Evolutionary conservation across 2,329 filamentous ascomycete genomes (phyloP).

Genomic region (Polychaeton citri): DNA sequence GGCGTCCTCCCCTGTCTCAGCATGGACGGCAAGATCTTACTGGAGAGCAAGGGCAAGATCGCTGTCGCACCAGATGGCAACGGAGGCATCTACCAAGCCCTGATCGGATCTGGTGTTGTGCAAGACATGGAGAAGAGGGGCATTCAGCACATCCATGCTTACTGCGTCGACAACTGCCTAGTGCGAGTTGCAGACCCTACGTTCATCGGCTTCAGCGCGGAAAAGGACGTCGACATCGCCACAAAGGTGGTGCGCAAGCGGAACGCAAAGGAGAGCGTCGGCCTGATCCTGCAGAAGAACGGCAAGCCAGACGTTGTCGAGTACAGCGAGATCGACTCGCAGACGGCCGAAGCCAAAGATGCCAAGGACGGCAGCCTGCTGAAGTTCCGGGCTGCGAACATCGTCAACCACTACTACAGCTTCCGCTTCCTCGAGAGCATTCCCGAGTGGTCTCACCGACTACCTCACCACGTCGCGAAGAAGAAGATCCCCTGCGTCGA

Average conservation of each 20-base stretch:
- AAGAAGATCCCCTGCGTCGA: slow-evolving; percentile 96
- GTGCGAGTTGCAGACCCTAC: slow-evolving; percentile 94
- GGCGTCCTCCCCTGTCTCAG: slow-evolving; percentile 93
- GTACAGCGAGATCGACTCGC: slow-evolving; percentile 90
- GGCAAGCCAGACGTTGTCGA: slow-evolving; percentile 95
- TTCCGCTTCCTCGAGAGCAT: slow-evolving; percentile 85
- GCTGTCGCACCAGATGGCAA: slow-evolving; percentile 96
- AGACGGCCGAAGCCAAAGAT: slow-evolving; percentile 81
- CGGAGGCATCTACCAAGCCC: slow-evolving; percentile 87
- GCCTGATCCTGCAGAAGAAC: slow-evolving; percentile 87
- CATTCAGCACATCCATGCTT: slow-evolving; percentile 89
- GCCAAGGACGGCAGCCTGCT: slow-evolving; percentile 66
- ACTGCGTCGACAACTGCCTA: slow-evolving; percentile 99
- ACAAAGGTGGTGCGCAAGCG: slow-evolving; percentile 99
- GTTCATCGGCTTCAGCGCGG: slow-evolving; percentile 86
- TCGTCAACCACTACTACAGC: slow-evolving; percentile 99
- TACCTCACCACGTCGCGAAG: slow-evolving; percentile 89
- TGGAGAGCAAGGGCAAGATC: slow-evolving; percentile 80
- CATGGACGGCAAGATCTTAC: slow-evolving; percentile 91
- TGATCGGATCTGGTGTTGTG: slow-evolving; percentile 67
- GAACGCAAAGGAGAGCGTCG: slow-evolving; percentile 88
- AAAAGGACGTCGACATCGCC: slow-evolving; percentile 82
- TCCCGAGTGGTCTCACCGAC: slow-evolving; percentile 67
- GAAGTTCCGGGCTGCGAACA: slow-evolving; percentile 96
- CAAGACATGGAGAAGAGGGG: slow-evolving; percentile 80